A percentile compares a stretch with the other conserved stretches of the same genome.
These are phyloP conservation scores for Fusarium compactum DNA, from an alignment of 2,329 filamentous ascomycete genomes.

Conservation along the genomic window DNA sequence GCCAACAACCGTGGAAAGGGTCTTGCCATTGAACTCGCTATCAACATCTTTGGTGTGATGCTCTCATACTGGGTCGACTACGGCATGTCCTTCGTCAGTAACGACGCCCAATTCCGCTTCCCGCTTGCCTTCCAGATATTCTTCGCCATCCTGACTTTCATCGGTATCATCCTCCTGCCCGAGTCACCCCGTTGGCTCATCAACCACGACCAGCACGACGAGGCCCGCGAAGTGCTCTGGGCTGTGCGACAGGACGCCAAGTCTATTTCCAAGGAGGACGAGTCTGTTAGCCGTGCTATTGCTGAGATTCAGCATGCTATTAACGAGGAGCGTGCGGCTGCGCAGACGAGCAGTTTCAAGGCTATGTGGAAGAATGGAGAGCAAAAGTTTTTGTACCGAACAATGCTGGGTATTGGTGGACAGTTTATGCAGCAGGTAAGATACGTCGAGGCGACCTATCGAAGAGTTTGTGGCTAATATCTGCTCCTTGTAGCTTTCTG, in stretches of 20 bases:
- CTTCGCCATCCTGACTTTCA: conserved; percentile 54
- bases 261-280: conserved; percentile 45
- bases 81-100: conserved; percentile 53
- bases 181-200: conserved; percentile 60
- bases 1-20: conserved; percentile 53
- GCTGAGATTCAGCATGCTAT: conserved; percentile 56
- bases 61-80: conserved; percentile 55
- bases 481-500: conserved; percentile 31
- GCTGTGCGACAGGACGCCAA: conserved; percentile 48
- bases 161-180: conserved; percentile 52
- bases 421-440: conserved; percentile 59
- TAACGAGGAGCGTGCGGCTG: conserved; percentile 55
- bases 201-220: conserved; percentile 56
- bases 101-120: conserved; percentile 58
- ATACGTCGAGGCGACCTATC: accelerated
- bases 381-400: conserved; percentile 56
- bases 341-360: conserved; percentile 49
- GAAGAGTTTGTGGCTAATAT: background rate
- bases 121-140: conserved; percentile 59
- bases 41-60: conserved; percentile 56
- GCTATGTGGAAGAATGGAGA: conserved; percentile 57
- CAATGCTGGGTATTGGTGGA: conserved; percentile 56
- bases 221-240: conserved; percentile 54
- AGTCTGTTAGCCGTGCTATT: conserved; percentile 46
- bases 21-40: conserved; percentile 50